Evolutionary conservation across 768 basidiomycete species (phyloP), one percentile per base, ranked within the genome.

Genomic region (Tremella yokohamensis): DNA sequence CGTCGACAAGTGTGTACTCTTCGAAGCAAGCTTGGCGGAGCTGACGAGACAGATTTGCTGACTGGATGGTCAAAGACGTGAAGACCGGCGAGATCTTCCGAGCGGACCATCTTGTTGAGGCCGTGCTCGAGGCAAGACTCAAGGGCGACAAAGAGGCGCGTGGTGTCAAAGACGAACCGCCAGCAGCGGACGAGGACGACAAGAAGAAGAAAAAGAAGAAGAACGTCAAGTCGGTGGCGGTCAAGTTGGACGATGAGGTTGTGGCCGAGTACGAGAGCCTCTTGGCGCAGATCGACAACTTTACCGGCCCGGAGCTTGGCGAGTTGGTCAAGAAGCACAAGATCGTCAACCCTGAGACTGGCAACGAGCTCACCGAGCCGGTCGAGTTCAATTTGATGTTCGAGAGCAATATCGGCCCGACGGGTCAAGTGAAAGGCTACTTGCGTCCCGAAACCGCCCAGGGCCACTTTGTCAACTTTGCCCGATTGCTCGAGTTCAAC

Each of bases 331-430:
- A 81, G 47, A 87, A 84, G 65, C 80, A 90, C 78, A 81, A 85
- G 58, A 87, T 98, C 73, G 80, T 82, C 50, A 94, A 93, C 74
- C 94, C 94, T 1, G 89, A 89, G 63, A 94, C 93, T 0, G 87
- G 84, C 68, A 97, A 99, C 76, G 87, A 89, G 69, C 87, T 98
- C 26, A 82, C 87, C 47, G 90, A 93, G 74, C 96, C 96, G 8
- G 87, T 90, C 70, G 85, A 87, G 74, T 99, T 98, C 82, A 99
- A 98, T 79, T 84, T 98, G 72, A 98, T 99, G 96, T 98, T 99
- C 78, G 85, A 89, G 49, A 90, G 88, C 73, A 90, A 87, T 78
- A 97, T 99, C 71, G 96, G 94, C 19, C 94, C 94, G 13, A 97
- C 94, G 1, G 94, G 96, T 24, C 90, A 96, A 77, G 85, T 94